Evolutionary conservation across 306 rosid species (phyloP).

Genomic region (Rosa lucieae): DNA sequence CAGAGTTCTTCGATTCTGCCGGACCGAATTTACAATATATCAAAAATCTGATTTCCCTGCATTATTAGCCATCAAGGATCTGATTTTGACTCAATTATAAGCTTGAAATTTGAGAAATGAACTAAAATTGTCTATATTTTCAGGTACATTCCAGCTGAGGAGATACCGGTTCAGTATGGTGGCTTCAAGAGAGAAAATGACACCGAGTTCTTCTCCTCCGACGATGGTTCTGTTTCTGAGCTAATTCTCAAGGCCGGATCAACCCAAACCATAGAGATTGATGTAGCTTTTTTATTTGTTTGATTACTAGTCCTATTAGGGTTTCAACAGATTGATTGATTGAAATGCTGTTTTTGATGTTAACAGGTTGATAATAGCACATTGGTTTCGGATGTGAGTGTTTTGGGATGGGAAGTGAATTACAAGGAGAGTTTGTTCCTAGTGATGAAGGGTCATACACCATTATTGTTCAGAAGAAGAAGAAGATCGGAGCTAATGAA

Average conservation of each 20-base stretch:
- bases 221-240: slow-evolving; percentile 34
- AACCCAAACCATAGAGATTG: slow-evolving; percentile 37
- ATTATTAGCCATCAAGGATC: not conserved
- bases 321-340: not conserved
- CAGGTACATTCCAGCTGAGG: slow-evolving; percentile 48
- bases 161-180: slow-evolving; percentile 43
- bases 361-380: slow-evolving; percentile 20
- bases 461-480: slow-evolving; percentile 45
- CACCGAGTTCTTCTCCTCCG: slow-evolving; percentile 32
- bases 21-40: no score
- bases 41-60: no score
- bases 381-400: slow-evolving; percentile 38
- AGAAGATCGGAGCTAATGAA: slow-evolving; percentile 35
- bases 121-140: not conserved
- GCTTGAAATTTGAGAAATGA: not conserved
- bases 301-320: not conserved
- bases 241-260: slow-evolving; percentile 37
- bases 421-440: slow-evolving; percentile 46
- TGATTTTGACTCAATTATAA: not conserved
- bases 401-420: slow-evolving; percentile 47
- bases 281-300: not conserved
- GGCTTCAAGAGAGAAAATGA: slow-evolving; percentile 48
- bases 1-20: no score
- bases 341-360: not conserved
- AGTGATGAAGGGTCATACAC: slow-evolving; percentile 44